Evolutionary conservation across 1,284 basidiomycete genomes (phyloP).

Genomic region (Puccinia hordei): DNA sequence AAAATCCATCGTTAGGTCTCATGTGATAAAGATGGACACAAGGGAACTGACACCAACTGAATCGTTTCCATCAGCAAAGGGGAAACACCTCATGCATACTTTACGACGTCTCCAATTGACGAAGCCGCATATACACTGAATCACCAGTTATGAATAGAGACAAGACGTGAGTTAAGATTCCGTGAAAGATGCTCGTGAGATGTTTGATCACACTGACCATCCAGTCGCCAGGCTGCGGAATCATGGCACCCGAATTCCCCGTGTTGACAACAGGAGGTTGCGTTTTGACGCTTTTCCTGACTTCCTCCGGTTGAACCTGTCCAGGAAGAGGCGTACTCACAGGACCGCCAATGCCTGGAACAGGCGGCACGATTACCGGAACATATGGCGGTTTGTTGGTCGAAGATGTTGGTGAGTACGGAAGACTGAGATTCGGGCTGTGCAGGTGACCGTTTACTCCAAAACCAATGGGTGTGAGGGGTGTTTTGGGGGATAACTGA

Average conservation of each 20-base stretch:
- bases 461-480: slow-evolving; percentile 11
- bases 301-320: slow-evolving; percentile 46
- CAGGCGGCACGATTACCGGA: slow-evolving; percentile 24
- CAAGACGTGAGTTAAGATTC: background rate
- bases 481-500: background rate
- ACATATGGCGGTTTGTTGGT: slow-evolving; percentile 17
- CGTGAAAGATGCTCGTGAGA: background rate
- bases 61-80: slow-evolving; percentile 49
- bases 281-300: slow-evolving; percentile 42
- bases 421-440: background rate
- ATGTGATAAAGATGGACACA: background rate
- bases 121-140: slow-evolving; percentile 45
- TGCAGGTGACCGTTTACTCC: slow-evolving; percentile 13
- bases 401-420: background rate
- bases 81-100: slow-evolving; percentile 50
- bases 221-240: slow-evolving; percentile 48
- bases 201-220: slow-evolving; percentile 12
- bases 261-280: slow-evolving; percentile 46
- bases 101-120: slow-evolving; percentile 48
- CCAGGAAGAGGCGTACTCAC: slow-evolving; percentile 39
- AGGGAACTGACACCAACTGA: slow-evolving; percentile 34
- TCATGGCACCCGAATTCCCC: slow-evolving; percentile 42
- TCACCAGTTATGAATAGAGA: background rate
- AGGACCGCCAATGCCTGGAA: slow-evolving; percentile 16
- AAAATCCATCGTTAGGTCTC: background rate